These are phyloP conservation scores for Chaetomidium leptoderma DNA, from an alignment of 495 filamentous ascomycete genomes.

Conservation along the genomic window DNA sequence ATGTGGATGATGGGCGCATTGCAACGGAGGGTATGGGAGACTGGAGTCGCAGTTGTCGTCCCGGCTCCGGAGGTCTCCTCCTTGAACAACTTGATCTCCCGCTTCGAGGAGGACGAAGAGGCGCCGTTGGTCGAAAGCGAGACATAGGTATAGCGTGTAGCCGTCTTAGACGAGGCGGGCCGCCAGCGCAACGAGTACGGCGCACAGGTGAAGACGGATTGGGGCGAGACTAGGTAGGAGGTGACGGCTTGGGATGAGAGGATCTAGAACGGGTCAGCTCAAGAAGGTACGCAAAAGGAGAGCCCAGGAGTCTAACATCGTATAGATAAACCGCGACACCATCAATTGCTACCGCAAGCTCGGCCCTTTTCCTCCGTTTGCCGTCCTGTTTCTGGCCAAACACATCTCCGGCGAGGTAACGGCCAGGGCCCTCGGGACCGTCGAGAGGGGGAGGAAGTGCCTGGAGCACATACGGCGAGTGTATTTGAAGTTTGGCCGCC, in stretches of 20 bases:
- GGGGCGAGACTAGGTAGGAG: slow-evolving; percentile 79
- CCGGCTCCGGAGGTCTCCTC: slow-evolving; percentile 61
- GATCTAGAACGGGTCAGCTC: slow-evolving; percentile 52
- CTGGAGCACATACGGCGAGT: slow-evolving; percentile 59
- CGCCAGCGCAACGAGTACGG: slow-evolving; percentile 70
- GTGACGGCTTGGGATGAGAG: slow-evolving; percentile 74
- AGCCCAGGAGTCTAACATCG: slow-evolving; percentile 56
- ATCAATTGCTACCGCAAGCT: slow-evolving; percentile 82
- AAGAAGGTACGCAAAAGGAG: background rate
- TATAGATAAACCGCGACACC: slow-evolving; percentile 90
- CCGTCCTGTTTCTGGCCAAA: slow-evolving; percentile 61
- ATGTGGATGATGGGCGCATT: slow-evolving; percentile 29
- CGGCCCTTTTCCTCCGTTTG: slow-evolving; percentile 78
- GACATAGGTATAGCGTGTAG: slow-evolving; percentile 69
- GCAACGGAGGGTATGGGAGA: slow-evolving; percentile 18
- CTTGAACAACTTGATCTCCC: slow-evolving; percentile 50
- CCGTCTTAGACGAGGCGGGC: slow-evolving; percentile 44
- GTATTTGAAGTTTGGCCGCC: slow-evolving; percentile 52
- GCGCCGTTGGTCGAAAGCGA: slow-evolving; percentile 36
- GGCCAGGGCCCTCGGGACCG: slow-evolving; percentile 45
- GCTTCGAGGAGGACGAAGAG: slow-evolving; percentile 27
- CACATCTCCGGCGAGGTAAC: slow-evolving; percentile 64
- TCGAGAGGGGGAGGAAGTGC: slow-evolving; percentile 63
- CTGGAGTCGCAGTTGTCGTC: slow-evolving; percentile 42
- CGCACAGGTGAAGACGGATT: slow-evolving; percentile 71